Evolutionary conservation across 352 stramenopile species (phyloP), one percentile per base, ranked within the genome.

Genomic region (Pythium chondricola): DNA sequence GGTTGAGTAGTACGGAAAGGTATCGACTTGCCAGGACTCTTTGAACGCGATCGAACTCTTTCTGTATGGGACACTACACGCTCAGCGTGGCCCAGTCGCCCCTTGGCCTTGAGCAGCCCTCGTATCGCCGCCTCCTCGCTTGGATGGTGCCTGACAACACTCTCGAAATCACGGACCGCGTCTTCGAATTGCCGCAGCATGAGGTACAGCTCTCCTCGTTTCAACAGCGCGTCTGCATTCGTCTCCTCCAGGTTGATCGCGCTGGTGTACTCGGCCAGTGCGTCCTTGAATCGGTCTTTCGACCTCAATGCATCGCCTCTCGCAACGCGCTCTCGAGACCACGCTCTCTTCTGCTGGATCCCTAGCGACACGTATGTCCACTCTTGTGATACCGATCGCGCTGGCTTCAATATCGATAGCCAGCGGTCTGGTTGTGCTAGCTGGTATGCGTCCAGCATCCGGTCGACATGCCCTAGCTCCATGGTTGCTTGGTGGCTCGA

Each of bases 141-240:
- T 0, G 44, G 26, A 17, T 77, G 52, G 9, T 71, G 22, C 18
- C 47, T 17, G 4, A 44, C n/a, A 8, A 61, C 57, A 2, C n/a
- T 27, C 20, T 77, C 66, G n/a, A 80, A 57, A 17, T 69, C 61
- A 1, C 56, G 38, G 11, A 80, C 58, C 2, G 66, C 63, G 10
- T 80, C 69, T 2, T 63, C 43, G 6, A 67, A 69, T 21, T 66
- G 60, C 13, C 56, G 60, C n/a, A 63, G 20, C 17, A 54, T 39
- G 0, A 56, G 36, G 24, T 55, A 55, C 30, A 58, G 43, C 26
- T 67, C 41, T 0, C 66, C 66, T 17, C 68, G 64, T 8, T 50
- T 56, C 26, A 27, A 45, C 43, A 31, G 58, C 39, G 61, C 63
- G 4, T 44, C 25, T 0, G 32, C 25, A 29, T 77, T 58, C 2